phyloP scores from a whole-genome alignment of 2,329 filamentous ascomycete genomes.

The Colletotrichum orbiculare region DNA sequence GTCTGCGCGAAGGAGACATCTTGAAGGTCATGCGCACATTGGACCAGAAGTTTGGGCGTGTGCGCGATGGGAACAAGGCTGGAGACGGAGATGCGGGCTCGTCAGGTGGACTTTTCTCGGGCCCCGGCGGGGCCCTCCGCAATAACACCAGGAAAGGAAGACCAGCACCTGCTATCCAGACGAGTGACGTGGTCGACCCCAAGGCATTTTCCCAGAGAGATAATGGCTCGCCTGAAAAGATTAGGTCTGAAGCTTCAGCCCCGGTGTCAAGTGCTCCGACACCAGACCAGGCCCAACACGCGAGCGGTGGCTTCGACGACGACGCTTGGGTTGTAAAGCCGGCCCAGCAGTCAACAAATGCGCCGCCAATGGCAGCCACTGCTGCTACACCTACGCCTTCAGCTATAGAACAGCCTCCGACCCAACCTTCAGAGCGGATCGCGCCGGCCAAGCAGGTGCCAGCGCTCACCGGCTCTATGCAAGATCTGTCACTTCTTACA shows the following conservation, averaged over 20 bases:
- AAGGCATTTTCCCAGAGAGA: constrained; percentile 80
- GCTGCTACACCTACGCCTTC: constrained; percentile 51
- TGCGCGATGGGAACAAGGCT: constrained; percentile 66
- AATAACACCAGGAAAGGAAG: constrained; percentile 96
- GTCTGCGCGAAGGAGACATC: constrained; percentile 96
- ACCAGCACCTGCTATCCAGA: constrained; percentile 86
- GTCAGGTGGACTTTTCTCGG: constrained; percentile 80
- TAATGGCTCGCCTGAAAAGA: constrained; percentile 53
- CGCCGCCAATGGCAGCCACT: constrained; percentile 49
- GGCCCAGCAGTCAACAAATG: constrained; percentile 64
- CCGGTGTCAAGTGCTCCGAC: constrained; percentile 3
- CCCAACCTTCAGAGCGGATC: constrained; percentile 44
- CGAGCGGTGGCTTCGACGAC: constrained; percentile 80
- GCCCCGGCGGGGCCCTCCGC: constrained; percentile 86
- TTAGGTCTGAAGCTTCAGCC: constrained; percentile 26
- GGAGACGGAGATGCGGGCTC: constrained; percentile 58
- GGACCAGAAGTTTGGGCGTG: constrained; percentile 82
- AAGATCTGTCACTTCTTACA: constrained; percentile 65
- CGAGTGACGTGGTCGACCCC: constrained; percentile 87
- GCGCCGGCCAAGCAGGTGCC: constrained; percentile 51
- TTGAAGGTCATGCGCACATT: constrained; percentile 92
- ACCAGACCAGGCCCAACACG: constrained; percentile 41
- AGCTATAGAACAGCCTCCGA: constrained; percentile 42
- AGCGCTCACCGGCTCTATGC: constrained; percentile 74
- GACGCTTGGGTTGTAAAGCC: constrained; percentile 98